Evolutionary conservation across 2,329 filamentous ascomycete species (phyloP), one percentile per base, ranked within the genome.

Genomic region (Hymenoscyphus occultus): DNA sequence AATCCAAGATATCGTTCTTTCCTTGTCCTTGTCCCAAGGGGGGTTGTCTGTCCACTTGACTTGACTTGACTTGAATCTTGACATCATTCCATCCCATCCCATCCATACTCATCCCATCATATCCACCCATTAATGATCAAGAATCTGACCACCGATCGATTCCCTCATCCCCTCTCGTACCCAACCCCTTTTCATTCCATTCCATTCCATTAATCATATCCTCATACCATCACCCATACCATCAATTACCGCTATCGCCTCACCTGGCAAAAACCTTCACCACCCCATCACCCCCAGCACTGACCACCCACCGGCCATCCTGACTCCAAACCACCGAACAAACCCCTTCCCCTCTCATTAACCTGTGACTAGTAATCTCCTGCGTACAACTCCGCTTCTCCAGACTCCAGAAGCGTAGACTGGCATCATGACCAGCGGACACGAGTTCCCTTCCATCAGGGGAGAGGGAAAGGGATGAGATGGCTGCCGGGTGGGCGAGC

Each of bases 331-430:
- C 91, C 4, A 97, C 94, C 16, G 90, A 86, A 78, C 94, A 98
- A 7, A 98, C 92, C 28, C 95, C 95, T 76, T 99, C 95, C 59
- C 94, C 95, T 61, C 95, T 87, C 93, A 98, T 97, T 70, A 96
- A 85, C 51, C 95, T 87, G 78, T 98, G 93, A 67, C 87, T 92
- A 2, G 93, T 96, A 72, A 99, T 92, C 76, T 98, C 95, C 77
- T 99, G 95, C 4, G 91, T 95, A 80, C 95, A 99, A 57, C 90
- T 90, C 60, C 95, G 87, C 81, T 97, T 99, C 78, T 99, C 95
- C 28, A 99, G 83, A 39, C 91, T 93, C 95, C 95, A 99, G 84
- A 99, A 97, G 35, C 95, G 90, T 64, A 99, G 86, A 64, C 91
- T 95, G 62, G 94, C 94, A 76, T 99, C 95, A 77, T 99, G 95